phyloP scores from a whole-genome alignment of 768 basidiomycete species.

The Favolaschia claudopus region DNA sequence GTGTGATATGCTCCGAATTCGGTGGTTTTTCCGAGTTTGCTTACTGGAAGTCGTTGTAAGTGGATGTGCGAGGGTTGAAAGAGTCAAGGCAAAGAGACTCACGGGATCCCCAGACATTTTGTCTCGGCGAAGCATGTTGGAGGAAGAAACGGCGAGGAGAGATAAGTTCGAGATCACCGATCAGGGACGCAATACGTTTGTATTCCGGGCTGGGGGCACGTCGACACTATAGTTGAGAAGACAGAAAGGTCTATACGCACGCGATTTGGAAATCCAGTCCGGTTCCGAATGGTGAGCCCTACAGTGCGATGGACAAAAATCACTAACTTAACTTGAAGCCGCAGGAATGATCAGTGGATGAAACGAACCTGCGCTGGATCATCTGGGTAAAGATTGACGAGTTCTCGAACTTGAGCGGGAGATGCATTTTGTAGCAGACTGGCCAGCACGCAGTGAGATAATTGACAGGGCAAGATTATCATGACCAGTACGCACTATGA shows the following conservation, averaged over 20 bases:
- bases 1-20: not conserved
- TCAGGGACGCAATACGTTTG: not conserved
- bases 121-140: not conserved
- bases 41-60: not conserved
- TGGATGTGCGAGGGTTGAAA: not conserved
- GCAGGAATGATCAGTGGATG: too few species aligned
- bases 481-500: constrained; percentile 19
- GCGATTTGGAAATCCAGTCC: constrained; percentile 1
- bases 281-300: constrained; percentile 16
- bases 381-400: not conserved
- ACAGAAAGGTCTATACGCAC: not conserved
- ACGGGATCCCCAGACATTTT: not conserved
- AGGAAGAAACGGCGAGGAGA: not conserved
- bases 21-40: not conserved
- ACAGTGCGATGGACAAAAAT: not conserved
- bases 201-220: not conserved
- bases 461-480: not conserved
- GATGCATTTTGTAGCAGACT: not conserved
- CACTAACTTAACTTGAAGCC: not conserved
- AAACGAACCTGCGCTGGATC: constrained; percentile 2
- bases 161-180: not conserved
- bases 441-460: not conserved
- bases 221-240: too few species aligned
- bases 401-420: not conserved
- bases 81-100: not conserved